Base-by-base conservation (phyloP, 1,284 basidiomycete genomes). In the Trichosporon sp. region DNA sequence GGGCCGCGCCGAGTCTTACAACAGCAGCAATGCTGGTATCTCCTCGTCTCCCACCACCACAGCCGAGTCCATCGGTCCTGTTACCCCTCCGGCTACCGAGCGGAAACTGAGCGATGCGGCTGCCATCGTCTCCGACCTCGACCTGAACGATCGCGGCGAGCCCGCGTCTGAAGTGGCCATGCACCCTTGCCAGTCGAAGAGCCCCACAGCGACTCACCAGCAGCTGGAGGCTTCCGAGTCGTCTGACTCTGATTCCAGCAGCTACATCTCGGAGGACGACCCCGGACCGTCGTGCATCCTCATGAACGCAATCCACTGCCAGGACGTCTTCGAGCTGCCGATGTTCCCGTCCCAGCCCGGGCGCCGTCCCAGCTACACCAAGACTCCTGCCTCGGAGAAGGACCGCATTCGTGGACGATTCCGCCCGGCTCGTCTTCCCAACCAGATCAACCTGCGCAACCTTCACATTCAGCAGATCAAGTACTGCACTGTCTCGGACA, bases 401-500 rank as follows among this genome's bases (percentile, higher is more conserved):
- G 58, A 21, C 34, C 40, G 19, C 44, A 59, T 11, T 59, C 27
- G 13, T 4, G 66, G 66, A 19, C 65, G 70, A 16, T 81, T 81
- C 72, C 71, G 73, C 33, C 64, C 70, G 8, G 72, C 77, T 1
- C 71, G 72, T 46, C 67, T 81, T 29, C 77, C 78, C 1, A 69
- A 72, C 36, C 73, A 78, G 65, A 78, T 81, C 66, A 80, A 80
- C 64, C 63, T 81, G 34, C 70, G 79, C 21, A 81, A 81, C 62
- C 69, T 81, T 4, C 74, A 79, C 66, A 80, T 74, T 72, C 84
- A 79, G 75, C 81, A 83, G 82, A 85, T 85, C 72, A 92, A 95
- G 71, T 94, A 93, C 74, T 88, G 91, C 0, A 90, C 90, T 1
- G 84, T 96, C 40, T 92, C 90, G 57, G 93, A 96, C 76, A 86